Evolutionary conservation across 306 rosid species (phyloP), one percentile per base, ranked within the genome.

Genomic region (Ormosia semicastrata): DNA sequence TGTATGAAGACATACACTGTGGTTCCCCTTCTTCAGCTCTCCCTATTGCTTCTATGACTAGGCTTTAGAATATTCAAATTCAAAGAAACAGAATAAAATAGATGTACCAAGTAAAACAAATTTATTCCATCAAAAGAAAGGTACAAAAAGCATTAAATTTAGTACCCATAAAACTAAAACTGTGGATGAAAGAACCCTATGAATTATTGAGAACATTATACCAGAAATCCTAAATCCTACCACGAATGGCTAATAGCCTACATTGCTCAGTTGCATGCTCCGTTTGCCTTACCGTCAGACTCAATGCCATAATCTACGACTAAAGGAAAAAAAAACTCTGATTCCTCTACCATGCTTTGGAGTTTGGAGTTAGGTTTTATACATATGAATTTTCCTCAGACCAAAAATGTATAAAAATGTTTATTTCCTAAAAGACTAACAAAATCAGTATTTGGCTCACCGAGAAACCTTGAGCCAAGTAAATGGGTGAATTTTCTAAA

Each of bases 1-100:
- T n/a, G n/a, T n/a, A n/a, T n/a, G n/a, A n/a, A n/a, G n/a, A 34
- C 79, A 47, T 87, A 90, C 94, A 15, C 68, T 56, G 43, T 14
- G 74, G 77, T 11, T 80, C n/a, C 58, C 14, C 74, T 41, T 37
- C 63, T 59, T 30, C 63, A 32, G 32, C 43, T 65, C 17, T 39
- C 4, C 5, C 41, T 11, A n/a, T n/a, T n/a, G 2, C 69, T n/a
- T 62, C 75, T 36, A 59, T 70, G 49, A 41, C 80, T 10, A 57
- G 52, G 62, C 91, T 88, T 77, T n/a, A n/a, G n/a, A n/a, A n/a
- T n/a, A n/a, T n/a, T n/a, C n/a, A n/a, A n/a, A n/a, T n/a, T n/a
- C n/a, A n/a, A n/a, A n/a, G n/a, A n/a, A n/a, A n/a, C n/a, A n/a
- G n/a, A n/a, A n/a, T n/a, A n/a, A n/a, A n/a, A n/a, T n/a, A n/a